phyloP scores from a whole-genome alignment of 768 basidiomycete species.

The Lentinula raphanica region DNA sequence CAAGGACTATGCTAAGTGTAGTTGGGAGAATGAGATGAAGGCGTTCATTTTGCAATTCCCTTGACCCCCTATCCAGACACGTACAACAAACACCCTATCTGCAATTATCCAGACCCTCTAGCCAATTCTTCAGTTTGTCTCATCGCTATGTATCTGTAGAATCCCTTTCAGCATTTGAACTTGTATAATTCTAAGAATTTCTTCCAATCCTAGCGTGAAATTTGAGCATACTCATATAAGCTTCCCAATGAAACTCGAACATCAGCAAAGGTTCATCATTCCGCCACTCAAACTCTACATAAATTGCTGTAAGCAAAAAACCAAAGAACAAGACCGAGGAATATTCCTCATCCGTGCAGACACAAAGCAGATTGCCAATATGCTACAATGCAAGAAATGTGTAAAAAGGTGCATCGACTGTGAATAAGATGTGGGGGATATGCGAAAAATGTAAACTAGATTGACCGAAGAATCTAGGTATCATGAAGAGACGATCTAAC shows the following conservation, averaged over 20 bases:
- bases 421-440: background rate
- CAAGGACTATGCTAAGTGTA: constrained; percentile 41
- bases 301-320: too few relatives aligned
- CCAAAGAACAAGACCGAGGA: background rate
- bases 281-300: too few relatives aligned
- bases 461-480: background rate
- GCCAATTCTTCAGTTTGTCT: background rate
- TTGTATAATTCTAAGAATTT: background rate
- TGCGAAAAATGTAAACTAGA: background rate
- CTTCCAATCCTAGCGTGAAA: too few relatives aligned
- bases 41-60: constrained; percentile 59
- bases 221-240: too few relatives aligned
- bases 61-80: too few relatives aligned
- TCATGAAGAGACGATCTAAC: constrained; percentile 1
- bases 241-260: background rate
- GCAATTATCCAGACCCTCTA: background rate
- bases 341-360: background rate
- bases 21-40: constrained; percentile 60
- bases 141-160: background rate
- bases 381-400: background rate
- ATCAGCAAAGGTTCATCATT: background rate
- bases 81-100: too few relatives aligned
- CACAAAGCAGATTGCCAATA: background rate
- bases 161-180: background rate
- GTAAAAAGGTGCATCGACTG: background rate